Evolutionary conservation across 805 yeast genomes (phyloP), one percentile per base, ranked within the genome.

Genomic region (Candida easanensis): DNA sequence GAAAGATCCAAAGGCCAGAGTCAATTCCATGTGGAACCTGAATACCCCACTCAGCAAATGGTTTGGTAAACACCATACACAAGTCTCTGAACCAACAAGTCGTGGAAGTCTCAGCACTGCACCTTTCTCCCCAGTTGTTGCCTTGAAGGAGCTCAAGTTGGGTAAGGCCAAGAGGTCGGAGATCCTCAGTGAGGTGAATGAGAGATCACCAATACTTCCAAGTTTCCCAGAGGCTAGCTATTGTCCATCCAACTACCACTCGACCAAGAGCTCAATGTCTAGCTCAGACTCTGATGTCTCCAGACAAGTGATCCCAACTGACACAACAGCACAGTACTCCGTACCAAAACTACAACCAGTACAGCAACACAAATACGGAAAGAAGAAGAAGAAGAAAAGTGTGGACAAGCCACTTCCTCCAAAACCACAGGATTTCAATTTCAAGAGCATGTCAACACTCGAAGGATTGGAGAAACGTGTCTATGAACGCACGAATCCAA

Each of bases 1-100:
- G 26, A 50, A 54, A 30, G 53, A 48, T 7, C 52, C 55, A 2
- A 49, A 26, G 3, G 36, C 39, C 3, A 38, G 46, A 2, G 40
- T 37, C 5, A 36, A 33, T 20, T 42, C 57, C 4, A 56, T 44
- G 9, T 56, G 59, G 61, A 48, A 41, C 33, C 22, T 56, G 32
- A 54, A 48, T 37, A 52, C 61, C 3, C 63, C 63, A 14, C 33
- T 58, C 30, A 55, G 58, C 25, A 54, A 39, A 31, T 58, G 62
- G 62, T 58, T 58, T 39, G 51, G 44, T 8, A 56, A 51, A 39
- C 51, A 47, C 9, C n/a, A n/a, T n/a, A 41, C 56, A 4, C 39
- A 43, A 9, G 49, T 33, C 1, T 45, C 50, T 0, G 38, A 9
- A 13, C 42, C 21, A 6, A 38, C 53, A 3, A 42, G 48, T 20